Percentiles rank a stretch among this genome's conserved stretches.
Conservation (phyloP, 106 monocot species). For the Allium cepa region DNA sequence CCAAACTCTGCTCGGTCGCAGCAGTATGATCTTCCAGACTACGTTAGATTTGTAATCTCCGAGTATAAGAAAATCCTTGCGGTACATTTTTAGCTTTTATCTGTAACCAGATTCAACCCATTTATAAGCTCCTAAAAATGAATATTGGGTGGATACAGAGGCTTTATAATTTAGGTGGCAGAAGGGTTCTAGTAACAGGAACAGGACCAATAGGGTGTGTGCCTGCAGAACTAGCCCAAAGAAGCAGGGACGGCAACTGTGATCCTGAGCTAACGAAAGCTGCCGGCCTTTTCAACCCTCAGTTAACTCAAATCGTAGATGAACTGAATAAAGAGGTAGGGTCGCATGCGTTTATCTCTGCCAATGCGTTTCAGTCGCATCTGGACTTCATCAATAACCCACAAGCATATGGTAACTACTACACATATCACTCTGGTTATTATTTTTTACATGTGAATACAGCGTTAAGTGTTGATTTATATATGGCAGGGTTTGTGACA, state of each 20-base stretch:
- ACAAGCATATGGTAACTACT: slow-evolving; percentile 33
- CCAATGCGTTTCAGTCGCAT: slow-evolving; percentile 40
- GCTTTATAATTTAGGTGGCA: slow-evolving; percentile 35
- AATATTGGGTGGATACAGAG: slow-evolving; percentile 13
- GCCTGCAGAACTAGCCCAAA: slow-evolving; percentile 27
- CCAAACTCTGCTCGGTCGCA: slow-evolving; percentile 75
- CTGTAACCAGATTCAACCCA: background rate
- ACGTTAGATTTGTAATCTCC: slow-evolving; percentile 52
- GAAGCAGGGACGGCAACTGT: slow-evolving; percentile 27
- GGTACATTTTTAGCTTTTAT: slow-evolving; percentile 21
- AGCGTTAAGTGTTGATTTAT: background rate
- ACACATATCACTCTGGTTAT: background rate
- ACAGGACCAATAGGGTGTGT: slow-evolving; percentile 47
- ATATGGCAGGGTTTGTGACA: slow-evolving; percentile 56
- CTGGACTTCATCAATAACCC: slow-evolving; percentile 48
- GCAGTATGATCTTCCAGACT: slow-evolving; percentile 77
- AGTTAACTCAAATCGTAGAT: slow-evolving; percentile 21
- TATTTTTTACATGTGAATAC: background rate
- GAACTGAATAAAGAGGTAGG: slow-evolving; percentile 35
- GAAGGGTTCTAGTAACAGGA: slow-evolving; percentile 33
- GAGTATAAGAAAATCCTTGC: slow-evolving; percentile 87
- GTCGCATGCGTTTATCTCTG: slow-evolving; percentile 35
- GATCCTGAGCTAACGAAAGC: slow-evolving; percentile 42
- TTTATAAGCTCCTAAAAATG: background rate
- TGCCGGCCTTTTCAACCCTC: slow-evolving; percentile 48